Conservation (phyloP, 495 filamentous ascomycete genomes). For the Podospora tetraspora region DNA sequence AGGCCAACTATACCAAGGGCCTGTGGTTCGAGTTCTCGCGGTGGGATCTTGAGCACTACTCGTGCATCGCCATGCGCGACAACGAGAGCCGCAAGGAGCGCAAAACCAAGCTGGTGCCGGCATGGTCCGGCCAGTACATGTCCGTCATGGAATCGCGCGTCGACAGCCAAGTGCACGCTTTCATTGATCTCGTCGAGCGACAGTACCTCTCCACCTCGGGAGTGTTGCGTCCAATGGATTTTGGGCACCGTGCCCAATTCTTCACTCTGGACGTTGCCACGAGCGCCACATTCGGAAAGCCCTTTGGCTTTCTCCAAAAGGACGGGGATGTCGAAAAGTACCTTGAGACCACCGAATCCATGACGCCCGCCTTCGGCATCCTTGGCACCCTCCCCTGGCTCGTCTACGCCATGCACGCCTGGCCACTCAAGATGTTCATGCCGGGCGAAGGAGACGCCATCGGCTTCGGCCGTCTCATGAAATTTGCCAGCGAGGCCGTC, state of each 20-base stretch:
- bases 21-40: conserved; percentile 12
- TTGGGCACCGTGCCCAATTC: conserved; percentile 8
- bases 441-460: conserved; percentile 22
- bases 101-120: conserved; percentile 3
- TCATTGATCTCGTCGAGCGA: background rate
- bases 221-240: conserved; percentile 1
- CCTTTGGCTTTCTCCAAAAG: conserved; percentile 3
- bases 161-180: conserved; percentile 8
- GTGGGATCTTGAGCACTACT: conserved; percentile 6
- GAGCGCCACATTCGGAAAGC: conserved; percentile 5
- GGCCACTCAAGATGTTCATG: conserved; percentile 17
- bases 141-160: conserved; percentile 2
- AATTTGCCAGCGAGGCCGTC: conserved; percentile 11
- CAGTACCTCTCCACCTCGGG: background rate
- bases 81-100: conserved; percentile 4
- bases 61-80: conserved; percentile 9
- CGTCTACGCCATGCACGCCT: conserved; percentile 8
- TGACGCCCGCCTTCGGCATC: conserved; percentile 7
- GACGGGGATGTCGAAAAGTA: conserved; percentile 11
- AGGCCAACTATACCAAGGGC: conserved; percentile 8
- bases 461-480: conserved; percentile 28
- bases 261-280: conserved; percentile 3
- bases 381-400: conserved; percentile 7
- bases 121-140: conserved; percentile 4
- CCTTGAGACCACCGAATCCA: conserved; percentile 6